Evolutionary conservation across 352 stramenopile species (phyloP), one percentile per base, ranked within the genome.

Genomic region (Phytopythium chamaehyphon): DNA sequence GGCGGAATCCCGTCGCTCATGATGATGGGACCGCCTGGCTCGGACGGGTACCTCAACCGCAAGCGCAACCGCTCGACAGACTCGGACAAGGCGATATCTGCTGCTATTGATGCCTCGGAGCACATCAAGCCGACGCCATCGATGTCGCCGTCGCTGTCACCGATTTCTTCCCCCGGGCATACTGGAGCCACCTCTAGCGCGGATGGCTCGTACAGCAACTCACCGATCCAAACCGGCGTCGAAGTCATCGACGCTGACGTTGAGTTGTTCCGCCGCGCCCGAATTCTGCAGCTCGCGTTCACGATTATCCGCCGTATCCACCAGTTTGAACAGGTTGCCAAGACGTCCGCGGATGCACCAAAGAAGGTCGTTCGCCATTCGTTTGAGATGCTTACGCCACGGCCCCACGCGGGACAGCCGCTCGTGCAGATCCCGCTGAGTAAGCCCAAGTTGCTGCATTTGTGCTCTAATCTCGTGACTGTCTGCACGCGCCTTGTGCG

Each of bases 21-120:
- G 56, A 71, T 69, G 62, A 53, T 55, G 9, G 54, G 19, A 16
- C 51, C 66, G 33, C 47, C 66, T 11, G 61, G 63, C 16, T 35
- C 66, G n/a, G 66, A 76, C 40, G 71, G 63, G 24, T 83, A 66
- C 47, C 33, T 81, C 19, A 83, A 82, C 49, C 78, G 78, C 44
- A 90, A 90, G 57, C 78, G 78, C 44, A 87, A 86, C 36, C 76
- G 78, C 37, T 90, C 78, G 36, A 75, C 66, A 2, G 78, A 90
- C 64, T 87, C 67, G 42, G 75, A 83, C 58, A 83, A 87, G 47
- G 64, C 60, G 0, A 69, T 80, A 23, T 65, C 62, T 14, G 69
- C 64, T 47, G 77, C 74, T 33, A 83, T 73, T 40, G 69, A 76
- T 51, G 72, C 72, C 9, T 70, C 74, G 35, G 68, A 85, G 45